These are phyloP conservation scores for Alternaria sp. DNA, from an alignment of 2,329 filamentous ascomycete species.

Conservation along the genomic window DNA sequence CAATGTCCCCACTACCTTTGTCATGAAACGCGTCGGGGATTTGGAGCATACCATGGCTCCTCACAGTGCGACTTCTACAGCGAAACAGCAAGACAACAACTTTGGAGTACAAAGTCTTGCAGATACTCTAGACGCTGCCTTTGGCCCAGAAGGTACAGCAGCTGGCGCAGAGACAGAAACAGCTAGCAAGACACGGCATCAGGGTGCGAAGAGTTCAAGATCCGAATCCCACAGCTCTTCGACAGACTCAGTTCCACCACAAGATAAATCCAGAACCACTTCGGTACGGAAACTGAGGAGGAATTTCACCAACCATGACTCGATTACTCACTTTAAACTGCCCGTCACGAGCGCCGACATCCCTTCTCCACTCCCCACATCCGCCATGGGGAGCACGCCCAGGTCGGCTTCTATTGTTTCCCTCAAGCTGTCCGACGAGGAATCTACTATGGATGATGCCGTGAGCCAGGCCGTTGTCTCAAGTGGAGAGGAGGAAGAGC, in stretches of 20 bases:
- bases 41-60: slow-evolving; percentile 53
- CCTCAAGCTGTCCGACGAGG: slow-evolving; percentile 65
- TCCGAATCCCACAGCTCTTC: slow-evolving; percentile 35
- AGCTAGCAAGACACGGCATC: slow-evolving; percentile 37
- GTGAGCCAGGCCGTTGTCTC: slow-evolving; percentile 64
- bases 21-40: slow-evolving; percentile 64
- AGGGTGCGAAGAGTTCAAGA: slow-evolving; percentile 38
- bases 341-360: slow-evolving; percentile 26
- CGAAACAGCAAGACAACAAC: slow-evolving; percentile 52
- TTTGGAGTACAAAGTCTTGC: slow-evolving; percentile 67
- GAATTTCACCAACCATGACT: slow-evolving; percentile 31
- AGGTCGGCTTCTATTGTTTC: slow-evolving; percentile 68
- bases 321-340: slow-evolving; percentile 37
- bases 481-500: slow-evolving; percentile 63
- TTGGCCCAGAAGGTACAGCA: slow-evolving; percentile 40
- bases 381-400: slow-evolving; percentile 65
- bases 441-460: slow-evolving; percentile 62
- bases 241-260: slow-evolving; percentile 23
- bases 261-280: slow-evolving; percentile 31
- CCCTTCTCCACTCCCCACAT: slow-evolving; percentile 57
- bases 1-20: slow-evolving; percentile 64
- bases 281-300: slow-evolving; percentile 32
- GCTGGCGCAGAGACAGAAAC: slow-evolving; percentile 36
- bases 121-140: slow-evolving; percentile 59
- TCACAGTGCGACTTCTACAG: slow-evolving; percentile 20